Percentiles rank a stretch among this genome's conserved stretches.
phyloP scores from a whole-genome alignment of 164 flowering plant species.

The Piper betle region DNA sequence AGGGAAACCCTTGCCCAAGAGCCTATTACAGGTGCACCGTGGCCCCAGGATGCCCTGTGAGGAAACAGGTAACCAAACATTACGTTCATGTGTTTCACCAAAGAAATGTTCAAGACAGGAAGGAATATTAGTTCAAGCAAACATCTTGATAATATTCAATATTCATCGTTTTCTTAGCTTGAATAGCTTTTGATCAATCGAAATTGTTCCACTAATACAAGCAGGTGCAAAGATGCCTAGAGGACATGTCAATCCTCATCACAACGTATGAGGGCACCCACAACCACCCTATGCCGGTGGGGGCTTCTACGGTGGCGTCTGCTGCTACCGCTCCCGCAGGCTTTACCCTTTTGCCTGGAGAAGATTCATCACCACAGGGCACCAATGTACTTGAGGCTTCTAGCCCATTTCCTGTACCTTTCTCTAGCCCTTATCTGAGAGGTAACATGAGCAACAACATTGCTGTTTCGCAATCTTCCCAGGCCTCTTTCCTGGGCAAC shows the following conservation, averaged over 20 bases:
- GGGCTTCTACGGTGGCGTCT: constrained; percentile 65
- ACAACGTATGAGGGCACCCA: constrained; percentile 74
- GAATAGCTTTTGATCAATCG: too few relatives aligned
- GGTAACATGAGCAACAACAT: too few relatives aligned
- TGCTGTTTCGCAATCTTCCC: constrained; percentile 7
- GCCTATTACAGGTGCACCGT: constrained; percentile 76
- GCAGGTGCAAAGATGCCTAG: constrained; percentile 65
- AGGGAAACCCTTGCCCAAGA: constrained; percentile 75
- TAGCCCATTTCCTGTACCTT: constrained; percentile 7
- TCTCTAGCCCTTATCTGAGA: constrained; percentile 3
- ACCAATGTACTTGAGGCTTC: neutral
- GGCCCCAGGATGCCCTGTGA: constrained; percentile 60
- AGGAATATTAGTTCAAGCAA: too few relatives aligned
- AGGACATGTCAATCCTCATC: constrained; percentile 65
- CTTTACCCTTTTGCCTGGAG: constrained; percentile 19
- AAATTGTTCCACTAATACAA: neutral
- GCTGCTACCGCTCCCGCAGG: constrained; percentile 34
- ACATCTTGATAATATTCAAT: too few relatives aligned
- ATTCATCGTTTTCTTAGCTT: too few relatives aligned
- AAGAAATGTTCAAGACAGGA: too few relatives aligned
- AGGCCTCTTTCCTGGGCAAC: constrained; percentile 2
- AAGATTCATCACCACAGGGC: constrained; percentile 7
- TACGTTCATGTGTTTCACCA: too few relatives aligned
- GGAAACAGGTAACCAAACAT: constrained; percentile 74
- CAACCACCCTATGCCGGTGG: constrained; percentile 65